Base-by-base conservation (phyloP, 129 eudicot species). In the Oenanthe sinensis region DNA sequence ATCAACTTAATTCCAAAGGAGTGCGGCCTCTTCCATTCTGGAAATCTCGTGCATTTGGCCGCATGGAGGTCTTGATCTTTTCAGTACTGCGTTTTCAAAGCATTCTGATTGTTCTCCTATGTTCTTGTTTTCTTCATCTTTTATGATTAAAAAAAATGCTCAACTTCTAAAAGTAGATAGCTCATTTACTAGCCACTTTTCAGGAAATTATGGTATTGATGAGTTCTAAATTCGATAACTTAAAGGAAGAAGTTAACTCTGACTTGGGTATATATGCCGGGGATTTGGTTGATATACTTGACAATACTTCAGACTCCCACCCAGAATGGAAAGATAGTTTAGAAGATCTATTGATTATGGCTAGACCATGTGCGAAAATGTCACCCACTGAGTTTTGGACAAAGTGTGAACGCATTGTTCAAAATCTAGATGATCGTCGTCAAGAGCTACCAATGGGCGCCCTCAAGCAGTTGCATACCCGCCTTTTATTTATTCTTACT, bases 1-100 rank as follows among this genome's bases (percentile, higher is more conserved):
- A 92, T 76, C 97, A 96, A 77, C 97, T 96, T 14, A 88, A 96
- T 84, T 92, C 97, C 50, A 92, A 96, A 86, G 99, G 99, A 70
- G 99, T 96, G 65, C 86, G 93, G 15, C 90, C 99, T 77, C 90
- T 90, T 74, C 99, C 99, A 24, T 85, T 87, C 37, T 87, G 94
- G 95, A 96, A 90, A 84, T 89, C 97, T 63, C 91, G 93, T 73
- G 97, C 95, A 77, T 82, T 87, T 67, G 97, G 99, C 63, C 97
- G 87, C 71, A 85, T 85, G 85, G 94, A 96, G 91, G 98, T 93
- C 58, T 81, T 85, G 60, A 47, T 71, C n/a, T 77, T 78, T 40
- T 75, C 71, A 52, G 58, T 15, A 15, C 19, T 10, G 22, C 22
- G 0, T 50, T 54, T 54, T 33, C 1, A 33, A 16, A 54, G 5